phyloP scores from a whole-genome alignment of 2,329 filamentous ascomycete species.

The Xylariaceae sp. region DNA sequence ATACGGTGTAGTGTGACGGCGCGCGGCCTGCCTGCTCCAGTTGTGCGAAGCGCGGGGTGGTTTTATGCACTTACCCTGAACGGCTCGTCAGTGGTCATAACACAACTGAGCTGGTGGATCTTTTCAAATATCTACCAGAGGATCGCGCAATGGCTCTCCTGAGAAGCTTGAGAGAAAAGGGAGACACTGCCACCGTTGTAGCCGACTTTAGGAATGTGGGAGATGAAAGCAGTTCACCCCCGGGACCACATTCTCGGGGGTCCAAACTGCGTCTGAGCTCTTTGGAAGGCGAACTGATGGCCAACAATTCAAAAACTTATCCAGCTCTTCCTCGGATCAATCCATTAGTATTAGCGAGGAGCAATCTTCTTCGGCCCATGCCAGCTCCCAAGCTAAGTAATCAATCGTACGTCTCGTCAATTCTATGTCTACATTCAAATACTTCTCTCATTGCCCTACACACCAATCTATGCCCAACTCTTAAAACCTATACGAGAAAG shows the following conservation, averaged over 20 bases:
- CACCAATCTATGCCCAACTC: too few relatives aligned
- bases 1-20: constrained; percentile 30
- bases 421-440: too few relatives aligned
- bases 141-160: constrained; percentile 30
- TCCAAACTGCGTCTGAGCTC: constrained; percentile 3
- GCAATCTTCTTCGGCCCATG: constrained; percentile 17
- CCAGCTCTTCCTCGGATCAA: constrained; percentile 24
- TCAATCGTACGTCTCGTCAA: constrained; percentile 8
- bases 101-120: constrained; percentile 34
- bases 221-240: background rate
- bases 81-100: constrained; percentile 24
- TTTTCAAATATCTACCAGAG: constrained; percentile 32
- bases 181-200: constrained; percentile 31
- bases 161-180: constrained; percentile 28
- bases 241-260: background rate
- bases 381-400: background rate
- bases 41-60: constrained; percentile 25
- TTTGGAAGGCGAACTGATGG: constrained; percentile 35
- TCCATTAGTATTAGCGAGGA: constrained; percentile 3
- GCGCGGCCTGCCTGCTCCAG: constrained; percentile 26
- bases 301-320: constrained; percentile 34
- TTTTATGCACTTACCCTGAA: constrained; percentile 27
- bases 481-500: too few relatives aligned
- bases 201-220: constrained; percentile 25
- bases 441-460: too few relatives aligned